These are phyloP conservation scores for Bruguiera sexangula DNA, from an alignment of 345 rosid genomes.

Conservation along the genomic window DNA sequence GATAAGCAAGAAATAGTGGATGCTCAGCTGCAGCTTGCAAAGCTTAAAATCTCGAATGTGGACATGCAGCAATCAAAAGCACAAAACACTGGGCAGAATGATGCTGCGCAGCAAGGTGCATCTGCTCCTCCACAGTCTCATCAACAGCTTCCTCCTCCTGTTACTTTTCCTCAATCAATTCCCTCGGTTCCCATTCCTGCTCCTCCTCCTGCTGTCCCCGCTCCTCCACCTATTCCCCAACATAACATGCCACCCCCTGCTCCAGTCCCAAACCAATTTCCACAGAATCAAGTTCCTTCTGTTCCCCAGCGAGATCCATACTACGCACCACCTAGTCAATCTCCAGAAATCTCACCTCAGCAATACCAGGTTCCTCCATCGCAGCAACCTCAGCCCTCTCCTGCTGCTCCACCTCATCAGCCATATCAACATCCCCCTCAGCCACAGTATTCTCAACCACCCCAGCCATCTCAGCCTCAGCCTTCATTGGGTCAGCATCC, in stretches of 20 bases:
- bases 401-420: slow-evolving; percentile 49
- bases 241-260: slow-evolving; percentile 49
- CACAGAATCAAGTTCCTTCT: slow-evolving; percentile 42
- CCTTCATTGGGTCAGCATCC: slow-evolving; percentile 57
- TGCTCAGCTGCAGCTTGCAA: slow-evolving; percentile 61
- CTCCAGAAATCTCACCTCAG: slow-evolving; percentile 55
- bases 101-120: slow-evolving; percentile 42
- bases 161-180: slow-evolving; percentile 35
- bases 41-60: slow-evolving; percentile 51
- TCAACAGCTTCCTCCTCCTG: slow-evolving; percentile 38
- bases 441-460: slow-evolving; percentile 52
- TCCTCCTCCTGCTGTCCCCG: slow-evolving; percentile 35
- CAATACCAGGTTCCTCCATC: slow-evolving; percentile 57
- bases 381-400: slow-evolving; percentile 43
- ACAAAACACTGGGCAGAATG: slow-evolving; percentile 40
- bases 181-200: slow-evolving; percentile 25
- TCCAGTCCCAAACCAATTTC: slow-evolving; percentile 60
- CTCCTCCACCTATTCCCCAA: slow-evolving; percentile 40
- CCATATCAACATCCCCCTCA: slow-evolving; percentile 50
- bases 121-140: slow-evolving; percentile 51
- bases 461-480: slow-evolving; percentile 50
- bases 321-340: slow-evolving; percentile 53
- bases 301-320: slow-evolving; percentile 68
- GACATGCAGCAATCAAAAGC: slow-evolving; percentile 44
- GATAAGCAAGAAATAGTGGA: slow-evolving; percentile 74